A percentile compares a stretch with the other conserved stretches of the same genome.
Conservation (phyloP, 148 eudicot species). For the Oxyria digyna region DNA sequence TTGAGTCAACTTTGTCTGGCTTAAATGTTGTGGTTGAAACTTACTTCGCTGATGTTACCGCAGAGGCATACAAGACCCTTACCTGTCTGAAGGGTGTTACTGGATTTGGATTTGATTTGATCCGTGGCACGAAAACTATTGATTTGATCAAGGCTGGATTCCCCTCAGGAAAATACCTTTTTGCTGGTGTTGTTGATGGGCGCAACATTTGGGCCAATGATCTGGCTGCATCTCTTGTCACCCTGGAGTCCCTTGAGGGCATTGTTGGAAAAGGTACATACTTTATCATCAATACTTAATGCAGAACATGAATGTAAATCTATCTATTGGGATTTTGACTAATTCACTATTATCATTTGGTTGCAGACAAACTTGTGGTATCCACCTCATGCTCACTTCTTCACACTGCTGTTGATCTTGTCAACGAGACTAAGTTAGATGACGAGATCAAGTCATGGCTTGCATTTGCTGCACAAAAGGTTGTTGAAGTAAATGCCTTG, state of each 20-base stretch:
- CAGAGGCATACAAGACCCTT: constrained; percentile 74
- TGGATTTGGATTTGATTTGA: constrained; percentile 76
- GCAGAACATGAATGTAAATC: neutral
- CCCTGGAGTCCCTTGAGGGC: constrained; percentile 54
- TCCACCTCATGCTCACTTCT: constrained; percentile 96
- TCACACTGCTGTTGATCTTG: constrained; percentile 90
- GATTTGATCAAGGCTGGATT: constrained; percentile 66
- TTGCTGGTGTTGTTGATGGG: constrained; percentile 95
- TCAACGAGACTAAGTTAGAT: constrained; percentile 84
- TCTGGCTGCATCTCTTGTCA: constrained; percentile 51
- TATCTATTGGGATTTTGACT: neutral
- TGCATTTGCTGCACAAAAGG: constrained; percentile 92
- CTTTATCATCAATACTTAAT: neutral
- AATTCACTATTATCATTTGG: neutral
- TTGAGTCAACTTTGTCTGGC: constrained; percentile 68
- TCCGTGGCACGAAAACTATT: constrained; percentile 73
- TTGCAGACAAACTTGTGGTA: constrained; percentile 87
- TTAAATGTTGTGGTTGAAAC: constrained; percentile 63
- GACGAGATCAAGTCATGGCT: constrained; percentile 88
- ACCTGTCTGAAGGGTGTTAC: constrained; percentile 55
- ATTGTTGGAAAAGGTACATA: constrained; percentile 63
- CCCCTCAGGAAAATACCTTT: constrained; percentile 81
- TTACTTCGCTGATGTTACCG: constrained; percentile 77
- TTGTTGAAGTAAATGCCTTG: constrained; percentile 84
- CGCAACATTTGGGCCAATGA: constrained; percentile 98